Evolutionary conservation across 345 rosid genomes (phyloP), one percentile per base, ranked within the genome.

Genomic region (Hibiscus mutabilis): DNA sequence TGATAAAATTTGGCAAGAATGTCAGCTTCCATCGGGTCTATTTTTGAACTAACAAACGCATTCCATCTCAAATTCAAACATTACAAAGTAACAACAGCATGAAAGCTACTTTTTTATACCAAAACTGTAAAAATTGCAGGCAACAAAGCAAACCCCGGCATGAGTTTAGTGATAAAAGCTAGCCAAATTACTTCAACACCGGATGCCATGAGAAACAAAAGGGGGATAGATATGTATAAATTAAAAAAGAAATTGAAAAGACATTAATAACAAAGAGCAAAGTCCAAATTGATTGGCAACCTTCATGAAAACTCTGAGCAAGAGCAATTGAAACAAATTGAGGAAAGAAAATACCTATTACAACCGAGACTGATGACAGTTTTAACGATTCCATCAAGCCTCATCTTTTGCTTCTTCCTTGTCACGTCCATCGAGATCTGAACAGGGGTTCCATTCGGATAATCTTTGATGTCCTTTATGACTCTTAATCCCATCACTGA

Each of bases 321-420:
- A 22, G 70, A 52, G 14, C 46, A 33, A 53, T 27, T 27, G 21
- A 51, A 21, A 21, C 29, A 22, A 40, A 47, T 21, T 37, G 66
- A 18, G 8, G 33, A 68, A 71, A 35, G 6, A 44, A 33, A 69
- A 12, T 82, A 94, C 97, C 99, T 85, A 29, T 90, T 86, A 85
- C 97, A 91, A 72, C 71, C 80, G 7, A 91, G 93, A 66, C 91
- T 82, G 72, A 91, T 73, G 67, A 94, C 97, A 73, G 95, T 88
- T 81, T 83, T 89, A 67, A 91, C 67, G 37, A 95, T 90, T 18
- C 99, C 99, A 77, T 91, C 97, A 1, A 95, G 97, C 86, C 97
- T 90, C 77, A 90, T 74, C 71, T 81, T 90, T 74, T 78, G 77
- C 85, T 83, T 88, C 85, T 86, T 91, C 84, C 86, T 85, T 27